Conservation (phyloP, 805 yeast species). For the Saccharomycopsis schoenii region DNA sequence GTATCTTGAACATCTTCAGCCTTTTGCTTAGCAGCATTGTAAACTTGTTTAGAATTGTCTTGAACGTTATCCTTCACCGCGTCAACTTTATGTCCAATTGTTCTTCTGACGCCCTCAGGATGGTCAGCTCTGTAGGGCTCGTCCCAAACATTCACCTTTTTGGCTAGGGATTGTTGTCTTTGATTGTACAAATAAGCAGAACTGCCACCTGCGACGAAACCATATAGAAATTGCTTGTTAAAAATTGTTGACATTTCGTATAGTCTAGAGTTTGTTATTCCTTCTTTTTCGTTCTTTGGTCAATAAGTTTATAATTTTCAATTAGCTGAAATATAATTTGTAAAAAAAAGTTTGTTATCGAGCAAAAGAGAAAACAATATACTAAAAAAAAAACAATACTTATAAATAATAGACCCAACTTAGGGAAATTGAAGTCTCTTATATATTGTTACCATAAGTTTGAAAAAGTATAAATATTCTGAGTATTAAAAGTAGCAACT, state of each 20-base stretch:
- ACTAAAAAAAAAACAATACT: no score
- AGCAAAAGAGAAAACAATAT: background rate
- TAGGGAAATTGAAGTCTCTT: background rate
- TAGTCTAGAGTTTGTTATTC: no score
- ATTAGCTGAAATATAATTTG: no score
- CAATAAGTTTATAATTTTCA: no score
- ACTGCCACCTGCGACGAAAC: conserved; percentile 15
- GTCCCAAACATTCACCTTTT: conserved; percentile 5
- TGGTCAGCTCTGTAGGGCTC: conserved; percentile 43
- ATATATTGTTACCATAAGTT: background rate
- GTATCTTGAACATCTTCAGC: conserved; percentile 21
- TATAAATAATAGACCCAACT: background rate
- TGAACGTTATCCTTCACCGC: conserved; percentile 6
- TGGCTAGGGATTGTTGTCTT: conserved; percentile 3
- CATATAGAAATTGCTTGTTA: conserved; percentile 15
- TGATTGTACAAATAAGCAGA: conserved; percentile 10
- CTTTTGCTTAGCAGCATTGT: background rate
- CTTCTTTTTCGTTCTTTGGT: conserved; percentile 5
- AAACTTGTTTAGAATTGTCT: conserved; percentile 30
- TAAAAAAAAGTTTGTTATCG: background rate
- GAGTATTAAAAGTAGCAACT: background rate
- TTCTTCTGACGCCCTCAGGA: conserved; percentile 95
- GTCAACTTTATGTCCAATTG: conserved; percentile 32
- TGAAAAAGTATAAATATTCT: background rate
- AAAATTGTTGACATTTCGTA: background rate